phyloP scores from a whole-genome alignment of 768 basidiomycete genomes.

The Gymnopilus junonius region DNA sequence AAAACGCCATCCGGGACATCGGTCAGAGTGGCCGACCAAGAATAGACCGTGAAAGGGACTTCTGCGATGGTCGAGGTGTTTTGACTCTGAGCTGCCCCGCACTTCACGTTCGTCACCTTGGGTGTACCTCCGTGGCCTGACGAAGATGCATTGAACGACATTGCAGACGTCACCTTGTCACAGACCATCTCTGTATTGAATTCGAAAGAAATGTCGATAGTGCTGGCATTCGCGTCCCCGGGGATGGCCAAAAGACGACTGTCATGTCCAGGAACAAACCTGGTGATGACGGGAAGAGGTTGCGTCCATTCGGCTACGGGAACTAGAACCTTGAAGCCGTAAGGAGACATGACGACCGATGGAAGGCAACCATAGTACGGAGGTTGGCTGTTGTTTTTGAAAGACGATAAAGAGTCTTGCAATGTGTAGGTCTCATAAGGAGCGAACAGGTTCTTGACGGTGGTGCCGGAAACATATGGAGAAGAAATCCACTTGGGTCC shows the following conservation, averaged over 20 bases:
- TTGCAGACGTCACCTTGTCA: slow-evolving; percentile 59
- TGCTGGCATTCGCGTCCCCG: slow-evolving; percentile 54
- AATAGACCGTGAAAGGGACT: slow-evolving; percentile 61
- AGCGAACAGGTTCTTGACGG: slow-evolving; percentile 75
- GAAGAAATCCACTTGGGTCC: slow-evolving; percentile 73
- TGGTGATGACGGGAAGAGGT: slow-evolving; percentile 74
- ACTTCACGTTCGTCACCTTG: slow-evolving; percentile 52
- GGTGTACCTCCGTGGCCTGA: slow-evolving; percentile 65
- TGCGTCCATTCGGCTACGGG: slow-evolving; percentile 68
- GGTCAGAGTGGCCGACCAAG: slow-evolving; percentile 74
- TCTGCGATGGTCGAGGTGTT: slow-evolving; percentile 56
- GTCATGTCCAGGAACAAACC: slow-evolving; percentile 88
- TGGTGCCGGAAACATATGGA: slow-evolving; percentile 65
- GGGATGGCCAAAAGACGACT: slow-evolving; percentile 60
- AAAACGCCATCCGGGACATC: slow-evolving; percentile 86
- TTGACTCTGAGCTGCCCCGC: slow-evolving; percentile 52
- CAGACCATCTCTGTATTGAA: slow-evolving; percentile 84
- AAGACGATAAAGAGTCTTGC: slow-evolving; percentile 65
- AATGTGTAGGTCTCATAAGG: slow-evolving; percentile 85
- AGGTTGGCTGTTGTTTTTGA: slow-evolving; percentile 56
- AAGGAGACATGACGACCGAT: slow-evolving; percentile 68
- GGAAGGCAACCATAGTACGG: slow-evolving; percentile 80
- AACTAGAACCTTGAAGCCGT: slow-evolving; percentile 83
- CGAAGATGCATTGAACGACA: slow-evolving; percentile 72
- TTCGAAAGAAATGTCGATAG: slow-evolving; percentile 73